Evolutionary conservation across 2,329 filamentous ascomycete species (phyloP), one percentile per base, ranked within the genome.

Genomic region (Neofusicoccum sp.): DNA sequence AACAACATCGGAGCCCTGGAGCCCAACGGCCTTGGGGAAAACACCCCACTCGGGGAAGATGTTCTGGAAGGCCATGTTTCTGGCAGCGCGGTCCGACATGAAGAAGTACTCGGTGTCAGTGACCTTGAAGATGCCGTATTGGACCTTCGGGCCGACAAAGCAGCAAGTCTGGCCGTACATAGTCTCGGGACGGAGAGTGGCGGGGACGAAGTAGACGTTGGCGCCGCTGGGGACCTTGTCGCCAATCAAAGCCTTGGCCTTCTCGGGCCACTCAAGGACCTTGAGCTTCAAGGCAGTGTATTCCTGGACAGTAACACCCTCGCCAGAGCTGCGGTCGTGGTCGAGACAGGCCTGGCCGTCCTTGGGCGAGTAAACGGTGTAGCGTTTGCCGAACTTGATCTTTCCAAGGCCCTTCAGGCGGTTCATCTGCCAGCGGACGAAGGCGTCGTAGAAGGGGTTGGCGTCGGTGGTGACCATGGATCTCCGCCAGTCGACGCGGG

Each of bases 121-220:
- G 47, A 86, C 85, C 75, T 91, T 90, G 82, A 91, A 97, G 64
- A 99, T 79, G 54, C 93, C 93, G 70, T 99, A 99, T 45, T 82
- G 86, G 70, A 98, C 89, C 71, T 89, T 90, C 8, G 95, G 93
- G 3, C 92, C 91, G 49, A 99, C 91, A 68, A 98, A 99, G 75
- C 93, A 96, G 78, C 91, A 96, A 3, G 88, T 96, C 77, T 98
- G 95, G 41, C 96, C 96, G 73, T 98, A 99, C 93, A 99, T 98
- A 36, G 95, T 99, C 81, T 99, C 95, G 2, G 95, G 91, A 64
- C 95, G 85, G 63, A 99, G 84, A 60, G 95, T 98, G 14, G 95
- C 95, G 11, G 95, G 90, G 11, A 98, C 86, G 69, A 98, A 89
- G 79, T 89, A 98, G 61, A 97, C 88, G 63, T 89, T 89, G 47